These are phyloP conservation scores for Termitomyces sp. DNA, from an alignment of 768 basidiomycete genomes.

Conservation along the genomic window DNA sequence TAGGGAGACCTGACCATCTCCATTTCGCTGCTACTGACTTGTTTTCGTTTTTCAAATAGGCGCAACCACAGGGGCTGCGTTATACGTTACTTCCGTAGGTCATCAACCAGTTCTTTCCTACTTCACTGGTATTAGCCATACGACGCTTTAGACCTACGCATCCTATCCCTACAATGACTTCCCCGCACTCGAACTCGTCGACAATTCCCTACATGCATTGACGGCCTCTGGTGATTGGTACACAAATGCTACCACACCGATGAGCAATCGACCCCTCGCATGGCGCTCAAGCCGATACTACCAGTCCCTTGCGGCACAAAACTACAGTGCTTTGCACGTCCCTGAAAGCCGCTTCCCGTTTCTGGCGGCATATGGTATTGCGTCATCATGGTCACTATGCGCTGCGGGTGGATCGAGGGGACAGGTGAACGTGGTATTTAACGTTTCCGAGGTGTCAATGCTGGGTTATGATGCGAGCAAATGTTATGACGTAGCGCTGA, in stretches of 20 bases:
- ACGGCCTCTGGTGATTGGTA: constrained; percentile 30
- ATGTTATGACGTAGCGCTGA: constrained; percentile 9
- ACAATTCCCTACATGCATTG: constrained; percentile 39
- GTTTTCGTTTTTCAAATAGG: constrained; percentile 21
- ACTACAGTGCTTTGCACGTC: constrained; percentile 31
- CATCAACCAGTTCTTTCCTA: neutral
- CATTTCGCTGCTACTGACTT: neutral
- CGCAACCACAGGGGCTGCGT: constrained; percentile 34
- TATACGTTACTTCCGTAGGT: constrained; percentile 46
- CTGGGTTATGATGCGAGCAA: neutral
- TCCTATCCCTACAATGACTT: constrained; percentile 52
- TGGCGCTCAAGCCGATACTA: constrained; percentile 37
- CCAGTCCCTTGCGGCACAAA: constrained; percentile 29
- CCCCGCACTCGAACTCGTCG: constrained; percentile 36
- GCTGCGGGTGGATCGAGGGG: constrained; percentile 24
- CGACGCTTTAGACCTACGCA: constrained; percentile 37
- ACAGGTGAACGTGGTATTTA: constrained; percentile 38
- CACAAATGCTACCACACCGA: constrained; percentile 37
- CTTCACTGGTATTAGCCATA: neutral
- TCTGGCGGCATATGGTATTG: constrained; percentile 31
- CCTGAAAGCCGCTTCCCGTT: constrained; percentile 22
- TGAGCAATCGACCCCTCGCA: constrained; percentile 30
- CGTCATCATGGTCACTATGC: constrained; percentile 40
- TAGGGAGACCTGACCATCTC: constrained; percentile 11
- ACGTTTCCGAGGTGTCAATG: constrained; percentile 21